Evolutionary conservation across 2,329 filamentous ascomycete species (phyloP).

Genomic region (Colletotrichum graminicola): DNA sequence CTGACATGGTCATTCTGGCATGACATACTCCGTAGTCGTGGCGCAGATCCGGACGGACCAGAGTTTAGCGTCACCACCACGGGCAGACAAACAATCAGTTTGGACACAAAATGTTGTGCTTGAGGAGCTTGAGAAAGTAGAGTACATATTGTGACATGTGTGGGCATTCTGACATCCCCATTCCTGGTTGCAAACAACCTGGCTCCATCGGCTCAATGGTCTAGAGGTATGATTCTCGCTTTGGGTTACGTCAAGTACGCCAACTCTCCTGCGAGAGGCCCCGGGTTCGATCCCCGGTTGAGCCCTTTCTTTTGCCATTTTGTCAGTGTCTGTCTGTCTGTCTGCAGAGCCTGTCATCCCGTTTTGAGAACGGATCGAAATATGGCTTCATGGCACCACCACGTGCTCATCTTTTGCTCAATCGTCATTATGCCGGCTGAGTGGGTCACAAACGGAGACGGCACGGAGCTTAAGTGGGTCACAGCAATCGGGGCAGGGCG

Average conservation of each 20-base stretch:
- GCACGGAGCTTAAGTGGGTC: constrained; percentile 6
- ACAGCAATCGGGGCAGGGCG: neutral
- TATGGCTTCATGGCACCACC: no score
- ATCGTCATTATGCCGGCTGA: neutral
- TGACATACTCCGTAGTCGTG: neutral
- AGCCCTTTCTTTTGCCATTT: constrained; percentile 42
- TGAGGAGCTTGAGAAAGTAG: no score
- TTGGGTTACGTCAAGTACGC: constrained; percentile 43
- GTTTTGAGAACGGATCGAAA: no score
- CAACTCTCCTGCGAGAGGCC: constrained; percentile 49
- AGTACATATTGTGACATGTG: neutral
- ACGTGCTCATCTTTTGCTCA: neutral
- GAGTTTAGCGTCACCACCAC: neutral
- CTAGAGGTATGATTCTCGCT: constrained; percentile 53
- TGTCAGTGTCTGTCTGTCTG: no score
- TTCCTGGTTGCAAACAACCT: neutral
- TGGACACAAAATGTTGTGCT: no score
- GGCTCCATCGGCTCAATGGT: constrained; percentile 46
- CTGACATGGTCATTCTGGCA: neutral
- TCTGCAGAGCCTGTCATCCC: no score
- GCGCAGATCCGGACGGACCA: neutral
- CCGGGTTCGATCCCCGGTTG: constrained; percentile 51
- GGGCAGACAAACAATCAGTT: neutral
- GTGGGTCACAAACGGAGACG: neutral
- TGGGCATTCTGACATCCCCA: neutral